Base-by-base conservation (phyloP, 805 yeast genomes). In the Nakazawaea wickerhamii region DNA sequence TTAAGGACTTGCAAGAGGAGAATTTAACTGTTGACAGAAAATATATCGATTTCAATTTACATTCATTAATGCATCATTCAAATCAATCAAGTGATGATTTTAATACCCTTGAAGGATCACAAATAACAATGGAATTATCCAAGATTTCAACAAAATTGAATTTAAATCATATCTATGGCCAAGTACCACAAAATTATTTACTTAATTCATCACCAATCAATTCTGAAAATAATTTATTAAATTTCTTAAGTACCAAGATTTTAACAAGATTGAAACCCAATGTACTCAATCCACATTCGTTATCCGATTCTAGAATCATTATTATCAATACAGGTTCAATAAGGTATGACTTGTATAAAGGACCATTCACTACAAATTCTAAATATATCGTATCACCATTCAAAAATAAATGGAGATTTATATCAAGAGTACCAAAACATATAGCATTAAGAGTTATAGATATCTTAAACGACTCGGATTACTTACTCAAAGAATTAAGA, bases 331-430 rank as follows among this genome's bases (percentile, higher is more conserved):
- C 96, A 0, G 97, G 97, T 1, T 82, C 95, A 4, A 74, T 90
- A 3, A 73, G 97, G 41, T 91, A 86, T 55, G 96, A 90, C 60
- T 62, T 90, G 36, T 84, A 83, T 63, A 75, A 80, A 55, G 98
- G 97, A 0, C 80, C 83, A 1, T 90, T 82, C 57, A 89, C 95
- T 0, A 64, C 65, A 34, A 95, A 89, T 58, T 71, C 91, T 0
- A 84, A 84, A 51, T 91, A 71, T 55, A 85, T 84, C 34, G 85
- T 91, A 1, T 80, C 95, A 0, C 97, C 98, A 0, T 90, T 88
- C 61, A 70, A 76, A 41, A 88, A 89, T 55, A 71, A 71, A 31
- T 91, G 97, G 97, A 74, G 70, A 25, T 77, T 72, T 38, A 59
- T 90, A 11, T 65, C 71, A 1, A 65, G 71, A 5, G 59, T 90